These are phyloP conservation scores for Penicillium odoratum DNA, from an alignment of 495 filamentous ascomycete genomes.

Conservation along the genomic window DNA sequence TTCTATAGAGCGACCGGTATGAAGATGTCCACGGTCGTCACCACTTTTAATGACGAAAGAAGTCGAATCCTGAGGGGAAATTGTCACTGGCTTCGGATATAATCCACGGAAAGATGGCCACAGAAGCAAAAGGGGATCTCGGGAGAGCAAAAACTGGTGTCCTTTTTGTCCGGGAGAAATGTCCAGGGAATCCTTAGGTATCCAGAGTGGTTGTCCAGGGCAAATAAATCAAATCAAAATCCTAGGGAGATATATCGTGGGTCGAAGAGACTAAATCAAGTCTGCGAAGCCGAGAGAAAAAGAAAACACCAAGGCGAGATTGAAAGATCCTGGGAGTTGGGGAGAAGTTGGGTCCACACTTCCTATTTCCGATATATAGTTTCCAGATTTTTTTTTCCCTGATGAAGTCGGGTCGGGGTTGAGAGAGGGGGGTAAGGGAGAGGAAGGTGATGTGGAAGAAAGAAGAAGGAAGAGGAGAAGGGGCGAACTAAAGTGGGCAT, in stretches of 20 bases:
- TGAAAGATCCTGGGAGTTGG: constrained; percentile 7
- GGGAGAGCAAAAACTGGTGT: constrained; percentile 22
- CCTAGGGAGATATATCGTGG: constrained; percentile 11
- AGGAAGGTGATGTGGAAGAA: constrained; percentile 16
- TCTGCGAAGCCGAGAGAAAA: constrained; percentile 16
- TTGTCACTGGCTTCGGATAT: constrained; percentile 18
- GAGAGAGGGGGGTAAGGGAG: constrained; percentile 19
- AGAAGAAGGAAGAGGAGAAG: constrained; percentile 15
- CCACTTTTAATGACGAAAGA: constrained; percentile 20
- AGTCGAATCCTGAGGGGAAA: constrained; percentile 15
- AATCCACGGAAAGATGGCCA: constrained; percentile 24
- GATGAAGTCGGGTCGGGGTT: constrained; percentile 14
- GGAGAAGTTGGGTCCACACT: constrained; percentile 3
- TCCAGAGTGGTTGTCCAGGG: constrained; percentile 23
- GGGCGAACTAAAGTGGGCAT: constrained; percentile 31
- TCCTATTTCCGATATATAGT: not conserved
- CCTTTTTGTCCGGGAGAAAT: constrained; percentile 20
- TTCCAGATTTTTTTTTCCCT: constrained; percentile 9
- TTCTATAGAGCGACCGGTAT: constrained; percentile 28
- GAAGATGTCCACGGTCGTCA: constrained; percentile 23
- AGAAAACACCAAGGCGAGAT: constrained; percentile 15
- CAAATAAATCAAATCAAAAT: constrained; percentile 17
- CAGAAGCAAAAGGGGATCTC: constrained; percentile 12
- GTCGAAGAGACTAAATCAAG: constrained; percentile 21
- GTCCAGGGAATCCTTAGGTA: constrained; percentile 23